phyloP scores from a whole-genome alignment of 1,139 yeast species.

The Suhomyces maxii region DNA sequence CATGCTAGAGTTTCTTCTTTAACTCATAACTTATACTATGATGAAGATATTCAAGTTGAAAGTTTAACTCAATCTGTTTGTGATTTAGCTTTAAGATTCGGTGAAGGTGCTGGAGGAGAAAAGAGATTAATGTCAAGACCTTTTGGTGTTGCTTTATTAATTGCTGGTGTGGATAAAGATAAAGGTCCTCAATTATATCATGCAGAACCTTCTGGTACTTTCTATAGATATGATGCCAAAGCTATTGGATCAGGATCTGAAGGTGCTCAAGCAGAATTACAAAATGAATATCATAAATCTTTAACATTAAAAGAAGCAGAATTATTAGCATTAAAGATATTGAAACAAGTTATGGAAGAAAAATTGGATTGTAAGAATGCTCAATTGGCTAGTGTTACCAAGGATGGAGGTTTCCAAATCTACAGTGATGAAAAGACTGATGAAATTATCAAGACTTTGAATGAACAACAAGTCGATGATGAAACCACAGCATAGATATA shows the following conservation, averaged over 20 bases:
- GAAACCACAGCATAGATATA: conserved; percentile 6
- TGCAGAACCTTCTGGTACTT: conserved; percentile 99
- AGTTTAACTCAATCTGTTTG: conserved; percentile 95
- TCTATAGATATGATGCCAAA: conserved; percentile 95
- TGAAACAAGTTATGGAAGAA: conserved; percentile 99
- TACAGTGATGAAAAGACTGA: conserved; percentile 85
- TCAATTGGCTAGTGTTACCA: conserved; percentile 90
- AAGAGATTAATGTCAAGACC: conserved; percentile 98
- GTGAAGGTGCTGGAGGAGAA: conserved; percentile 98
- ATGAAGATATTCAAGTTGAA: conserved; percentile 91
- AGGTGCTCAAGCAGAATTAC: conserved; percentile 98
- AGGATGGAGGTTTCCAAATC: conserved; percentile 81
- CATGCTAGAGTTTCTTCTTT: conserved; percentile 94
- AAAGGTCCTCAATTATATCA: conserved; percentile 96
- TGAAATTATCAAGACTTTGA: conserved; percentile 71
- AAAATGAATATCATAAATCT: conserved; percentile 93
- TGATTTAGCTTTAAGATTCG: conserved; percentile 94
- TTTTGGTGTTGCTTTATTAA: conserved; percentile 94
- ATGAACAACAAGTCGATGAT: conserved; percentile 64
- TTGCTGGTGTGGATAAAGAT: conserved; percentile 91
- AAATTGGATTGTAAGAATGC: conserved; percentile 94
- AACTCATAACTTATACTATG: conserved; percentile 85
- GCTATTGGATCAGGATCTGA: conserved; percentile 99
- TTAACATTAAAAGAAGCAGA: conserved; percentile 95
- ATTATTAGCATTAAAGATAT: conserved; percentile 78